Conservation (phyloP, 2,329 filamentous ascomycete species). For the Trichoderma asperellum region DNA sequence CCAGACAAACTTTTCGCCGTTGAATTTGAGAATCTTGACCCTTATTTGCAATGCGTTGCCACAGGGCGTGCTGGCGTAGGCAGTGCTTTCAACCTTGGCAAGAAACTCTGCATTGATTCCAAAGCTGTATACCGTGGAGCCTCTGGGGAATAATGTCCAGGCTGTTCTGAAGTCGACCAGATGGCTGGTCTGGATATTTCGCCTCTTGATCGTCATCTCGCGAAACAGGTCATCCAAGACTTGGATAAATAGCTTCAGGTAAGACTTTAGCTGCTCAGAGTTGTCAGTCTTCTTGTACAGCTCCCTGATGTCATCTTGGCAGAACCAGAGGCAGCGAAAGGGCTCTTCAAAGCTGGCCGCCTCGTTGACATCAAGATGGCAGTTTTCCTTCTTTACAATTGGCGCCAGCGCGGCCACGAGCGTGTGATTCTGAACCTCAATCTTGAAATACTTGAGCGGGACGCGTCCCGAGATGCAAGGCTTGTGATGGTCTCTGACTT, state of each 20-base stretch:
- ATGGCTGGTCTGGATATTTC: constrained; percentile 42
- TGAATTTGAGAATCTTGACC: constrained; percentile 45
- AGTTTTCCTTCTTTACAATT: constrained; percentile 48
- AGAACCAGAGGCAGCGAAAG: constrained; percentile 51
- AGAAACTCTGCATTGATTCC: constrained; percentile 48
- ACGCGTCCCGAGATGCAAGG: constrained; percentile 45
- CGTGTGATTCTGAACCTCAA: constrained; percentile 49
- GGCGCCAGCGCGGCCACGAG: constrained; percentile 49
- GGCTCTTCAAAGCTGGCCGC: constrained; percentile 44
- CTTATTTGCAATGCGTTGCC: constrained; percentile 36
- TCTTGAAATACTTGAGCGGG: constrained; percentile 46
- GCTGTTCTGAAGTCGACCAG: constrained; percentile 48
- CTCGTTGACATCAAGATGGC: constrained; percentile 45
- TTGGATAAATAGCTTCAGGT: constrained; percentile 46
- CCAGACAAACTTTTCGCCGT: constrained; percentile 49
- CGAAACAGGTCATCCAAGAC: constrained; percentile 51
- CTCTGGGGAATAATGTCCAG: constrained; percentile 51
- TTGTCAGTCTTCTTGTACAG: constrained; percentile 37
- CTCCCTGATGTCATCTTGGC: constrained; percentile 47
- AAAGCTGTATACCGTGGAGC: constrained; percentile 45
- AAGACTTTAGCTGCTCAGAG: constrained; percentile 41
- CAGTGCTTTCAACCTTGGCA: constrained; percentile 44
- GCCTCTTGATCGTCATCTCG: constrained; percentile 44
- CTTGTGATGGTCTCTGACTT: constrained; percentile 50
- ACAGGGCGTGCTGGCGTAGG: constrained; percentile 35